These are phyloP conservation scores for Lentinula edodes DNA, from an alignment of 768 basidiomycete genomes.

Conservation along the genomic window DNA sequence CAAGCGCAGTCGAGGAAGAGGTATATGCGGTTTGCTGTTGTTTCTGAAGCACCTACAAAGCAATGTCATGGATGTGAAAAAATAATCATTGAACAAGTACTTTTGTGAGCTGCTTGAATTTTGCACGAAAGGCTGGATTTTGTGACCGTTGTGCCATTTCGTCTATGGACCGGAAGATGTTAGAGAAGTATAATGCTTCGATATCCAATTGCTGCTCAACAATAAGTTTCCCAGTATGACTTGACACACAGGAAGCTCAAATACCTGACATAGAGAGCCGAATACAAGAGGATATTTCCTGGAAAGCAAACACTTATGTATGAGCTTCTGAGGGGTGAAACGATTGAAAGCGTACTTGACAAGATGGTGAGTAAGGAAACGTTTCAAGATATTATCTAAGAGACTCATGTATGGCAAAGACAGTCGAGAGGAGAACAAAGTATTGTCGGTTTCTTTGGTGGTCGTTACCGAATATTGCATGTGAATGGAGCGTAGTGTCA, in stretches of 20 bases:
- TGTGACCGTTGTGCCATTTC: slow-evolving; percentile 50
- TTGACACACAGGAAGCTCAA: slow-evolving; percentile 11
- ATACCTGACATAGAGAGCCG: slow-evolving; percentile 60
- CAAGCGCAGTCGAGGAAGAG: slow-evolving; percentile 21
- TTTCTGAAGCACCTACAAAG: slow-evolving; percentile 20
- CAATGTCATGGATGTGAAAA: not conserved
- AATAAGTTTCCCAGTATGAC: slow-evolving; percentile 1
- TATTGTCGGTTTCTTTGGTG: slow-evolving; percentile 13
- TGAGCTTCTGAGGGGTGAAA: not conserved
- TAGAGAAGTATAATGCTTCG: slow-evolving; percentile 43
- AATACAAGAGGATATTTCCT: slow-evolving; percentile 80
- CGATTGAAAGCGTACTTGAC: slow-evolving; percentile 38
- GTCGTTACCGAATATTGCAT: slow-evolving; percentile 29
- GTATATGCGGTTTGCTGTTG: slow-evolving; percentile 23
- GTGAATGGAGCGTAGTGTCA: slow-evolving; percentile 31
- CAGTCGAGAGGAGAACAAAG: slow-evolving; percentile 52
- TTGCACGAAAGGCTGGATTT: slow-evolving; percentile 38
- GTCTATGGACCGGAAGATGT: slow-evolving; percentile 44
- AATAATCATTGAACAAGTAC: not conserved
- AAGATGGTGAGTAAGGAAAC: slow-evolving; percentile 53
- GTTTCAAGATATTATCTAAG: slow-evolving; percentile 46
- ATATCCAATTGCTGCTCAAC: slow-evolving; percentile 47
- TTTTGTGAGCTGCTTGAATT: slow-evolving; percentile 33
- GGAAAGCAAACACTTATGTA: slow-evolving; percentile 8
- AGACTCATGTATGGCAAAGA: slow-evolving; percentile 50